A percentile compares a stretch with the other conserved stretches of the same genome.
phyloP scores from a whole-genome alignment of 495 filamentous ascomycete genomes.

The Lophiotrema nucula region DNA sequence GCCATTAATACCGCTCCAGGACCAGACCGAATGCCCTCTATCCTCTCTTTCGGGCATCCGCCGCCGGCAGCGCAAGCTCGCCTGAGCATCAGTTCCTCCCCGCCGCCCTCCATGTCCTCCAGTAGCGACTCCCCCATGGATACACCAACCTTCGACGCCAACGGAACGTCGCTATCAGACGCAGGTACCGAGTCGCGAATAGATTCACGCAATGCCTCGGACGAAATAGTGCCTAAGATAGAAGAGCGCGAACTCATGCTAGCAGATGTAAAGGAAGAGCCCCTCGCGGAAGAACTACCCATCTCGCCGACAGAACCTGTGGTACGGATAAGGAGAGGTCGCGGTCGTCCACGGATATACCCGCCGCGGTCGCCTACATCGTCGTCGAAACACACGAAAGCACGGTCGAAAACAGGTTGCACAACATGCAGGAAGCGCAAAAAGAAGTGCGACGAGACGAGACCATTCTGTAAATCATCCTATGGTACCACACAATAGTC shows the following conservation, averaged over 20 bases:
- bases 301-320: conserved; percentile 25
- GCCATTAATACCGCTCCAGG: conserved; percentile 9
- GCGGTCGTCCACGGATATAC: conserved; percentile 84
- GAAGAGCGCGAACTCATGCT: conserved; percentile 41
- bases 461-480: conserved; percentile 74
- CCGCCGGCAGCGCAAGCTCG: conserved; percentile 22
- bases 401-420: conserved; percentile 91
- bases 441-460: conserved; percentile 98
- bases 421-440: conserved; percentile 88
- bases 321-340: conserved; percentile 51
- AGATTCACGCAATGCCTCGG: conserved; percentile 24
- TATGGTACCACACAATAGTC: too few species aligned
- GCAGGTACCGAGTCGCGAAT: conserved; percentile 3
- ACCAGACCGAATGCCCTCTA: conserved; percentile 27
- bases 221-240: conserved; percentile 39
- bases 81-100: conserved; percentile 39
- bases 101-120: conserved; percentile 38
- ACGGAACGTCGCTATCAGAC: conserved; percentile 4
- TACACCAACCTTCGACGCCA: conserved; percentile 29
- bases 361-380: conserved; percentile 58
- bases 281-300: conserved; percentile 23
- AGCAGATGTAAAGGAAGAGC: conserved; percentile 28
- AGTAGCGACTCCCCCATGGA: conserved; percentile 39
- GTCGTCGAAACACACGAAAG: conserved; percentile 72
- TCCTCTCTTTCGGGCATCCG: conserved; percentile 29